A percentile compares a stretch with the other conserved stretches of the same genome.
Conservation (phyloP, 805 yeast species). For the Monosporozyma solicola region DNA sequence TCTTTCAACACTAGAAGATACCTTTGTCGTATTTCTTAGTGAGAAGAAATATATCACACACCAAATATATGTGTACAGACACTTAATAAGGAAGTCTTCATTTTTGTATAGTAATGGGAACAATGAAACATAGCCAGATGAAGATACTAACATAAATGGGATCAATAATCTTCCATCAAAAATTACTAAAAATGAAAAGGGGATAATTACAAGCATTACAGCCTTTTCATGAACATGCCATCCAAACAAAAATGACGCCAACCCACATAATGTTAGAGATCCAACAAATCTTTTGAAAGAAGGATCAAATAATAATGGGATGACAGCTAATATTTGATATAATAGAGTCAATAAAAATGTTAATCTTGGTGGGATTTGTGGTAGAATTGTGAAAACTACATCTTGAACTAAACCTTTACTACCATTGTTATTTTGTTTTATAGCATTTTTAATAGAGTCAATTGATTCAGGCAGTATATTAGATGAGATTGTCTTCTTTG, state of each 20-base stretch:
- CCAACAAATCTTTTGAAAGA: slow-evolving; percentile 74
- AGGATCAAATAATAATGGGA: slow-evolving; percentile 65
- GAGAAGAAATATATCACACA: slow-evolving; percentile 65
- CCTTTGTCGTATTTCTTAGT: slow-evolving; percentile 56
- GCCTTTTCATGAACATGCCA: slow-evolving; percentile 99
- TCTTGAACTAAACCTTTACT: slow-evolving; percentile 93
- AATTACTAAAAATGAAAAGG: slow-evolving; percentile 68
- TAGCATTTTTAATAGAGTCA: slow-evolving; percentile 25
- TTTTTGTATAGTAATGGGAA: slow-evolving; percentile 81
- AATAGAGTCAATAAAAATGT: slow-evolving; percentile 78
- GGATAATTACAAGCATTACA: slow-evolving; percentile 78
- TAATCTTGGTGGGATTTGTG: slow-evolving; percentile 65
- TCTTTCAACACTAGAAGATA: slow-evolving; percentile 33
- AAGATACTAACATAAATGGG: slow-evolving; percentile 60
- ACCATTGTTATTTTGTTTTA: slow-evolving; percentile 32
- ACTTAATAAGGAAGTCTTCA: slow-evolving; percentile 71
- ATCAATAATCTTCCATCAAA: slow-evolving; percentile 63
- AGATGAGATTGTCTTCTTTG: slow-evolving; percentile 30
- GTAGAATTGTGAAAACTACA: slow-evolving; percentile 69
- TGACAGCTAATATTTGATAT: slow-evolving; percentile 68
- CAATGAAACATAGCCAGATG: slow-evolving; percentile 78
- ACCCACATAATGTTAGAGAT: slow-evolving; percentile 80
- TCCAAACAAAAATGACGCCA: slow-evolving; percentile 85
- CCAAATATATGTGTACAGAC: slow-evolving; percentile 76
- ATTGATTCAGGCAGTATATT: slow-evolving; percentile 29